Base-by-base conservation (phyloP, 768 basidiomycete species). In the Exsudoporus frostii region DNA sequence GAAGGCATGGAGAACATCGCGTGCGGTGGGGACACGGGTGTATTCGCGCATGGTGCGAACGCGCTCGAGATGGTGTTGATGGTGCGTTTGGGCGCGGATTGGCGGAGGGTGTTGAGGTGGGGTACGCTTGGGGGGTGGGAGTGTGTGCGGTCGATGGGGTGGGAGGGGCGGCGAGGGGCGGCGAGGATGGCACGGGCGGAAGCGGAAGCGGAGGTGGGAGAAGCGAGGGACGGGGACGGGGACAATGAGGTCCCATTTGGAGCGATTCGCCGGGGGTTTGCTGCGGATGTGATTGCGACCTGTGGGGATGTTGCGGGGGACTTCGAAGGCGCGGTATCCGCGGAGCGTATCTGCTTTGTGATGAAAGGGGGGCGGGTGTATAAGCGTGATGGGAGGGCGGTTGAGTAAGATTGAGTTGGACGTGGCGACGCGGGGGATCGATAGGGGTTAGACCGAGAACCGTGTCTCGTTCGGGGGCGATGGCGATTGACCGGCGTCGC, bases 11-110 rank as follows among this genome's bases (percentile, higher is more conserved):
- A 78, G 10, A 73, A 75, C 48, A 74, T 86, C 47, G 82, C 82
- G 7, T 81, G 80, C 61, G 84, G 84, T 7, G 83, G 84, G 1
- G 83, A 86, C 65, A 86, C 84, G 2, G 85, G 84, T 9, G 76
- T 78, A 2, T 86, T 86, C 64, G 59, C 77, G 17, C 85, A 85
- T 60, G 84, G 83, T 1, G 69, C 75, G 56, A 86, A 86, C 60
- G 75, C 79, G 25, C 66, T 79, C 38, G 85, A 86, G 73, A 71
- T 86, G 74, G 70, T 76, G 58, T 64, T 85, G 29, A 85, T 86
- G 86, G 76, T 78, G 14, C 60, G 65, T 25, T 70, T 83, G 2
- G 84, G 84, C 2, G 82, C 80, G 20, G 67, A 71, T 24, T 81
- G 79, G 79, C 65, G 67, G 32, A 70, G 71, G 48, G 79, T 86